Evolutionary conservation across 2,329 filamentous ascomycete genomes (phyloP), one percentile per base, ranked within the genome.

Genomic region (Aspergillus floridensis): DNA sequence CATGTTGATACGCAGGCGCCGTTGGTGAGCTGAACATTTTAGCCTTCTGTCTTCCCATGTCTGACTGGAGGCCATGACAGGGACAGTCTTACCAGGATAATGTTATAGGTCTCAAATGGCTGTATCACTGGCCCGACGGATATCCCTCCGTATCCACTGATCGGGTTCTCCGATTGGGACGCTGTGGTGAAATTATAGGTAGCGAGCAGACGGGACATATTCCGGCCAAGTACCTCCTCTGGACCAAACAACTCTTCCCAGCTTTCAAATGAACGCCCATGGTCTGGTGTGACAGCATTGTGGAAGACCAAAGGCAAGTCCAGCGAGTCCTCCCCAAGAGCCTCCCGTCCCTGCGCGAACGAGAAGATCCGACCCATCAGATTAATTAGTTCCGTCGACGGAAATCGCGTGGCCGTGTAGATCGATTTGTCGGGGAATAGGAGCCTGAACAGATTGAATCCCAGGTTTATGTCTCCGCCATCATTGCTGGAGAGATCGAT

Each of bases 401-500:
- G 79, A 65, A 80, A 77, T 14, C 82, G 78, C 5, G 73, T 78
- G 8, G 76, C 79, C 50, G 75, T 79, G 64, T 79, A 82, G 3
- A 79, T 77, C 5, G 73, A 69, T 1, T 71, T 67, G 5, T 72
- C 64, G 0, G 83, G 84, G 69, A 85, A 85, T 49, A 86, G 77
- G 64, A 84, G 80, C 35, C 78, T 78, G 67, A 87, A 87, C 0
- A 81, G 65, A 48, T 82, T 79, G 49, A 77, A 78, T 1, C 79
- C 81, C 7, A 79, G 75, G 7, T 75, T 65, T 14, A 84, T 68
- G 49, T 73, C 72, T 1, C 88, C 87, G 44, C 87, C 88, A 0
- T 77, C 77, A 63, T 90, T 91, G 2, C 76, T 79, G 4, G 83
- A 80, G 6, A 90, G 68, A 63, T 90, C 88, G 59, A 90, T 82